Evolutionary conservation across 108 stramenopile genomes (phyloP), one percentile per base, ranked within the genome.

Genomic region (Nannochloropsis gaditana): DNA sequence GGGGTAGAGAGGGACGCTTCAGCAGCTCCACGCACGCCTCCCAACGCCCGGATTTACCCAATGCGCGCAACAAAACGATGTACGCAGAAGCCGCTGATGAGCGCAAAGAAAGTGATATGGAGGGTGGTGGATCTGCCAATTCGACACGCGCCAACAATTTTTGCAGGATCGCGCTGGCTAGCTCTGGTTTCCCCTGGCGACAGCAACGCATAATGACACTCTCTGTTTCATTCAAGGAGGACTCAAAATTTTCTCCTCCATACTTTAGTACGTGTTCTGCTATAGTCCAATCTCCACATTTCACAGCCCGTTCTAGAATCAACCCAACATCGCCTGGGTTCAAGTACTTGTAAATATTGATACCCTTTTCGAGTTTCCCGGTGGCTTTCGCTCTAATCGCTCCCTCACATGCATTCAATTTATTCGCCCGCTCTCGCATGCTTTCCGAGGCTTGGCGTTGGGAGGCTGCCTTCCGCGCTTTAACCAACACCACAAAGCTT

Each of bases 301-400:
- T 73, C 59, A 73, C 59, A 73, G 59, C 59, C 59, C 59, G 59
- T 73, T n/a, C n/a, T n/a, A 73, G 59, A n/a, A 73, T 73, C 59
- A 73, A 73, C 19, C 59, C 59, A 15, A 73, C 3, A n/a, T 73
- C 59, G 19, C 15, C 4, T n/a, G 59, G 59, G 15, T n/a, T n/a
- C 59, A 73, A 73, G 59, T 73, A 73, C 59, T 73, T 1, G 59
- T 73, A 73, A n/a, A 73, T n/a, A 73, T 73, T 73, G 19, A n/a
- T 73, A 15, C n/a, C n/a, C 6, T 73, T n/a, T n/a, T 3, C 59
- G 31, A 31, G 31, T 31, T 31, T 31, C 31, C 31, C 31, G 31
- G 31, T 31, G 31, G 31, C 31, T 31, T 31, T 31, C 31, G 31
- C 31, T 31, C 31, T 31, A 31, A 31, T 31, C 31, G 31, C 31